These are phyloP conservation scores for Colletotrichum chlorophyti DNA, from an alignment of 2,329 filamentous ascomycete genomes.

Conservation along the genomic window DNA sequence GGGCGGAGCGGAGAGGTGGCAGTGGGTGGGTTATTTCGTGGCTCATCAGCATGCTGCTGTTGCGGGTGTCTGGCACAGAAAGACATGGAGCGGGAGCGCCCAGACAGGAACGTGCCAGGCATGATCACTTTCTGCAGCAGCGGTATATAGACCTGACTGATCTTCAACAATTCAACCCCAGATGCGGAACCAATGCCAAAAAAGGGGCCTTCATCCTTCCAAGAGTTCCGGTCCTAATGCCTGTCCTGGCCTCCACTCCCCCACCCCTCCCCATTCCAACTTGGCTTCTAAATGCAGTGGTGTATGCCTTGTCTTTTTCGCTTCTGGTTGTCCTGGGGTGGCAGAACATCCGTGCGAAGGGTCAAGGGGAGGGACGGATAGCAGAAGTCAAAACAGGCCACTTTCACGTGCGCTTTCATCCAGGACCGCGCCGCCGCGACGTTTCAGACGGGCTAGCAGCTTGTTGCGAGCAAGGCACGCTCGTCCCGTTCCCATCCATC, in stretches of 20 bases:
- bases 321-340: not conserved
- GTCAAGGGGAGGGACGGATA: too few relatives aligned
- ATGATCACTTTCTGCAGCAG: too few relatives aligned
- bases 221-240: not conserved
- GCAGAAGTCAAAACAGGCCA: conserved; percentile 19
- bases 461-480: conserved; percentile 17
- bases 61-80: too few relatives aligned
- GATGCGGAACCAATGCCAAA: not conserved
- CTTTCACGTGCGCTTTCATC: conserved; percentile 11
- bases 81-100: too few relatives aligned
- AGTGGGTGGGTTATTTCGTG: too few relatives aligned
- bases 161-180: not conserved
- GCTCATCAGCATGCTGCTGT: too few relatives aligned
- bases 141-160: not conserved
- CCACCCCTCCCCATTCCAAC: not conserved
- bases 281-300: not conserved
- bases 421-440: conserved; percentile 10
- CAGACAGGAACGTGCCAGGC: too few relatives aligned
- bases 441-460: conserved; percentile 23
- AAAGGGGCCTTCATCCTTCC: not conserved
- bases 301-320: not conserved
- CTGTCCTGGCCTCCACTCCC: not conserved
- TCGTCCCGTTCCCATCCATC: too few relatives aligned
- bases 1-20: too few relatives aligned
- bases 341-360: conserved; percentile 7